Percentiles rank a stretch among this genome's conserved stretches.
Conservation (phyloP, 2,329 filamentous ascomycete genomes). For the Scleromitrula shiraiana region DNA sequence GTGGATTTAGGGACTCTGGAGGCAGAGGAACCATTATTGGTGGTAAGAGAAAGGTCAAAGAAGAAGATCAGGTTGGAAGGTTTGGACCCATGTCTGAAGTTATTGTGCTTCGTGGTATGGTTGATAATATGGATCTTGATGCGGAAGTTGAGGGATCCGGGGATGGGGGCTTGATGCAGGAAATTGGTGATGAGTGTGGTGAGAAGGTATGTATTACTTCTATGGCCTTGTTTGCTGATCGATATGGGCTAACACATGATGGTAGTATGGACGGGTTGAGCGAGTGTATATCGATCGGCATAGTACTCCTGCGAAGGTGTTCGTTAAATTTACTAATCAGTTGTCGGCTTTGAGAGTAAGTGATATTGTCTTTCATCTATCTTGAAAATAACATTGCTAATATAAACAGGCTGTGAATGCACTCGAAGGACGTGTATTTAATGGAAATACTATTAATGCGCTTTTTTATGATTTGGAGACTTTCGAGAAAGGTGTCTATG, state of each 20-base stretch:
- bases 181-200: conserved; percentile 90
- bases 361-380: conserved; percentile 18
- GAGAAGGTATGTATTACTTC: conserved; percentile 50
- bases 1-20: conserved; percentile 61
- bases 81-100: conserved; percentile 74
- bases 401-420: conserved; percentile 70
- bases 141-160: conserved; percentile 62
- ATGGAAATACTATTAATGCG: conserved; percentile 75
- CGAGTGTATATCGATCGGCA: conserved; percentile 65
- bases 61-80: conserved; percentile 40
- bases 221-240: not conserved
- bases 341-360: conserved; percentile 76
- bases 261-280: conserved; percentile 76
- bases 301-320: conserved; percentile 57
- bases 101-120: conserved; percentile 74
- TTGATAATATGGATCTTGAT: conserved; percentile 73
- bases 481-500: conserved; percentile 63
- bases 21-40: conserved; percentile 75
- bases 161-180: conserved; percentile 66
- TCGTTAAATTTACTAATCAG: conserved; percentile 85
- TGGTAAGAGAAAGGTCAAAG: conserved; percentile 43
- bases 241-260: not conserved
- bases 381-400: conserved; percentile 14
- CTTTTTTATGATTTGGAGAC: conserved; percentile 74
- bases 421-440: conserved; percentile 79